These are phyloP conservation scores for Tardiomyces digboiensis DNA, from an alignment of 1,139 yeast species.

Conservation along the genomic window DNA sequence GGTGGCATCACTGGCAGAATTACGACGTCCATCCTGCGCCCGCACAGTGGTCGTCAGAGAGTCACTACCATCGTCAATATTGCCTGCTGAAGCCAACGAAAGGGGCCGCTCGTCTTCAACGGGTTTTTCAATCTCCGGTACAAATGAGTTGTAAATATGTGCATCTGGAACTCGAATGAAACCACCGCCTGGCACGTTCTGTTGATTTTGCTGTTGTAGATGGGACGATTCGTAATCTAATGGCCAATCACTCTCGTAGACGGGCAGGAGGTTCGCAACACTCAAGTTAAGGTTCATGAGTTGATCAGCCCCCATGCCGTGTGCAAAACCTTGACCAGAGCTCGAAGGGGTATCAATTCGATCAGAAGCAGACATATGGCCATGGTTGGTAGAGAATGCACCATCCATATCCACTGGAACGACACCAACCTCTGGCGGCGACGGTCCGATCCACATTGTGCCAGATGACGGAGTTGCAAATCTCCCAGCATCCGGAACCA, in stretches of 20 bases:
- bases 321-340: too few relatives aligned
- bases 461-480: neutral
- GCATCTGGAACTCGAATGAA: constrained; percentile 13
- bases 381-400: too few relatives aligned
- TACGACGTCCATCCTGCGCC: constrained; percentile 1
- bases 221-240: constrained; percentile 5
- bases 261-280: constrained; percentile 10
- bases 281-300: constrained; percentile 5
- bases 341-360: too few relatives aligned
- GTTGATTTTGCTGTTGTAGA: constrained; percentile 3
- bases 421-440: neutral
- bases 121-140: constrained; percentile 20
- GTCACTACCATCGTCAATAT: neutral
- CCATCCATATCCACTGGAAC: neutral
- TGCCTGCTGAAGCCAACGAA: neutral
- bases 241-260: constrained; percentile 6
- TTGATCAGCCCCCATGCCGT: neutral
- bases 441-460: neutral
- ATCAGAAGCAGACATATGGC: too few relatives aligned
- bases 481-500: neutral
- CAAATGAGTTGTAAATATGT: constrained; percentile 16
- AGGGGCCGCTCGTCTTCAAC: constrained; percentile 6
- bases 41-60: neutral
- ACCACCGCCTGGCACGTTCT: constrained; percentile 1
- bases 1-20: constrained; percentile 6